These are phyloP conservation scores for Epithele typhae DNA, from an alignment of 768 basidiomycete genomes.

Conservation along the genomic window DNA sequence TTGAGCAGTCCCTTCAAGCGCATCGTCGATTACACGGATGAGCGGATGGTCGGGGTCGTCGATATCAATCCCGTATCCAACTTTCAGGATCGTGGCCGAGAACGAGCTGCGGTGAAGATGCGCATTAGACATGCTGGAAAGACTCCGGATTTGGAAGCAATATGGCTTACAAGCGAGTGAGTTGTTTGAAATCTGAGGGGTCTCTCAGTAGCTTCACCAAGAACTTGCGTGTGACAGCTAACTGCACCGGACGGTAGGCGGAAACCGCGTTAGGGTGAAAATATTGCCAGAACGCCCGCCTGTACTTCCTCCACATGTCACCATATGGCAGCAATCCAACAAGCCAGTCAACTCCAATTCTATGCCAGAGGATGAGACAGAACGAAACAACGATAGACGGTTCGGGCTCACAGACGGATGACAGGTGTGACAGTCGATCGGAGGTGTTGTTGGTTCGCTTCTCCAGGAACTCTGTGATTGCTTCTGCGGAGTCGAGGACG, in stretches of 20 bases:
- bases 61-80: background rate
- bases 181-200: background rate
- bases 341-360: background rate
- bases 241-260: slow-evolving; percentile 2
- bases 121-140: background rate
- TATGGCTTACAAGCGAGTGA: slow-evolving; percentile 6
- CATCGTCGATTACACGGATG: background rate
- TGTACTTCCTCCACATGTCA: slow-evolving; percentile 5
- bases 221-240: slow-evolving; percentile 1
- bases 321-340: slow-evolving; percentile 7
- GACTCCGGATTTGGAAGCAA: background rate
- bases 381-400: slow-evolving; percentile 5
- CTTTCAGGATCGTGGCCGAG: background rate
- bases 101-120: background rate
- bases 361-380: background rate
- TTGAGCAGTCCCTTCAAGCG: background rate
- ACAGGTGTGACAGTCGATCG: background rate
- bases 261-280: background rate
- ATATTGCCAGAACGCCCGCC: slow-evolving; percentile 10
- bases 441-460: slow-evolving; percentile 17
- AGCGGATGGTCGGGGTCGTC: background rate
- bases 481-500: slow-evolving; percentile 10
- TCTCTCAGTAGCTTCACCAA: slow-evolving; percentile 5
- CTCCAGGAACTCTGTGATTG: slow-evolving; percentile 18
- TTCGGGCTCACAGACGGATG: background rate